Percentiles rank a stretch among this genome's conserved stretches.
Evolutionary conservation across 805 yeast genomes (phyloP).

Genomic region (baker's yeast (Saccharomyces cerevisiae)): DNA sequence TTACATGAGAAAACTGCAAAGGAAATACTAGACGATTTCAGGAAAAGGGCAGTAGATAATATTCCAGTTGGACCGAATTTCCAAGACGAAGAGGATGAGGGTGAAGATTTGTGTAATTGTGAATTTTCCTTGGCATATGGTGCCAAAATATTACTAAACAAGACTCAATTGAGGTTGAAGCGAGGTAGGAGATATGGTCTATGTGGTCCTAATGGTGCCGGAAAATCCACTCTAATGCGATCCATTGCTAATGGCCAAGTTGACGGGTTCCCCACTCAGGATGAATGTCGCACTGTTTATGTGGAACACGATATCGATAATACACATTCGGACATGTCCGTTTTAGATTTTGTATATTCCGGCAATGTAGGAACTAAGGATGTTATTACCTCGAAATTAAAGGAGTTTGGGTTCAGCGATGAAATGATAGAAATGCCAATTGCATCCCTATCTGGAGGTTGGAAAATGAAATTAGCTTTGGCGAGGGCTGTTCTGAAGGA

Average conservation of each 20-base stretch:
- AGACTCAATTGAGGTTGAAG: constrained; percentile 95
- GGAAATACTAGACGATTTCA: constrained; percentile 81
- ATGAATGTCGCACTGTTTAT: constrained; percentile 93
- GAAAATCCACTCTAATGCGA: constrained; percentile 42
- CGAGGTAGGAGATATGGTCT: constrained; percentile 97
- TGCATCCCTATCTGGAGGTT: constrained; percentile 94
- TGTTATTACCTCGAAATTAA: constrained; percentile 58
- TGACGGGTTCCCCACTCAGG: constrained; percentile 97
- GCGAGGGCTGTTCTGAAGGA: constrained; percentile 96
- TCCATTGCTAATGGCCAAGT: constrained; percentile 92
- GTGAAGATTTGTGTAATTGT: constrained; percentile 99
- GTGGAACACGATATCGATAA: constrained; percentile 98
- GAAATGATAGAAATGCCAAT: constrained; percentile 87
- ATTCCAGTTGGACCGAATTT: constrained; percentile 88
- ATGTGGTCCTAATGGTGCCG: constrained; percentile 36
- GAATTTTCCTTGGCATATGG: constrained; percentile 99
- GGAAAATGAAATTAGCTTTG: constrained; percentile 98
- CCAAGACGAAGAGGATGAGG: constrained; percentile 94
- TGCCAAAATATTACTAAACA: constrained; percentile 98
- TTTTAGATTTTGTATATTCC: constrained; percentile 68
- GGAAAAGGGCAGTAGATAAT: constrained; percentile 92
- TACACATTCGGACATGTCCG: constrained; percentile 86
- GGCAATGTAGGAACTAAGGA: constrained; percentile 66
- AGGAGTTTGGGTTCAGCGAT: constrained; percentile 80
- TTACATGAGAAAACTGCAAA: constrained; percentile 85